phyloP scores from a whole-genome alignment of 192 early-diverging fungal species.

The Umbelopsis isabellina region DNA sequence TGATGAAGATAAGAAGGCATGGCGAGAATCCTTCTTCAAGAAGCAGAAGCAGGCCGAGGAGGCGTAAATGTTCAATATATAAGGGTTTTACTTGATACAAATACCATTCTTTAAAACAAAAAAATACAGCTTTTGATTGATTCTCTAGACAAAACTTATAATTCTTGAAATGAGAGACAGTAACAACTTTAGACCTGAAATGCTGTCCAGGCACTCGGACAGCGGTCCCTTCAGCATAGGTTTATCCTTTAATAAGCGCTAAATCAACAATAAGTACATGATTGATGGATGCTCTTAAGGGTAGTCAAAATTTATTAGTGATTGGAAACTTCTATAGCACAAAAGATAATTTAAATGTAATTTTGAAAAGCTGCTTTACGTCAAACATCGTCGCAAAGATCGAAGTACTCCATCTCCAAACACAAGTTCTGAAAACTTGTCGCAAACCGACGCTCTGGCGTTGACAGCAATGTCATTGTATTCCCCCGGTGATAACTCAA shows the following conservation, averaged over 20 bases:
- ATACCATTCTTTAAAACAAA: conserved; percentile 17
- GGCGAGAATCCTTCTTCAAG: conserved; percentile 50
- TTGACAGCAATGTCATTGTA: conserved; percentile 53
- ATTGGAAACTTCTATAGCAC: not conserved
- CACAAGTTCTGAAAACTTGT: conserved; percentile 72
- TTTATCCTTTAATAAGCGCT: too few species aligned
- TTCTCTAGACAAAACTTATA: conserved; percentile 6
- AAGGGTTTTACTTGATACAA: conserved; percentile 16
- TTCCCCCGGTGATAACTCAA: conserved; percentile 47
- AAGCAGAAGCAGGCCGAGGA: conserved; percentile 33
- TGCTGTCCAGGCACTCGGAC: too few species aligned
- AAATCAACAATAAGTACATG: too few species aligned
- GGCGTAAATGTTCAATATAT: not conserved
- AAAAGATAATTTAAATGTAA: conserved; percentile 4
- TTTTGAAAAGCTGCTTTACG: not conserved
- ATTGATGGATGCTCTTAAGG: too few species aligned
- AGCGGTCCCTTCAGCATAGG: too few species aligned
- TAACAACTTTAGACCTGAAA: too few species aligned
- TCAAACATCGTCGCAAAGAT: conserved; percentile 34
- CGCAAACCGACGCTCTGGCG: conserved; percentile 63
- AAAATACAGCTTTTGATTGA: conserved; percentile 16
- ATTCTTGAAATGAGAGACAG: too few species aligned
- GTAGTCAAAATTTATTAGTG: not conserved
- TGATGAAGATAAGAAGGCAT: conserved; percentile 45
- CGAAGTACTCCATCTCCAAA: conserved; percentile 46